Evolutionary conservation across 257 asterid species (phyloP).

Genomic region (Solanum chilense): DNA sequence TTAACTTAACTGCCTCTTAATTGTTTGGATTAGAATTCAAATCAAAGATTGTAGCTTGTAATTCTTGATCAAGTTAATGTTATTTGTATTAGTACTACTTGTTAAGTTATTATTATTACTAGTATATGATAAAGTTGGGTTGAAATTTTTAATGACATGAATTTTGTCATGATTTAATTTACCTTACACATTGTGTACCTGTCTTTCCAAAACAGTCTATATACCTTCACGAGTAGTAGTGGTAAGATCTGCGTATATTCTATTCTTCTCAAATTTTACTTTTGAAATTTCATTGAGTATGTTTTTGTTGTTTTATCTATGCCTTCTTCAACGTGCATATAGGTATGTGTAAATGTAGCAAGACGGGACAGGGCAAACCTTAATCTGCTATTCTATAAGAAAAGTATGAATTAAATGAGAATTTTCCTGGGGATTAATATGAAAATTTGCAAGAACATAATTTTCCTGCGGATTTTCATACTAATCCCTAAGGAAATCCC

Average conservation of each 20-base stretch:
- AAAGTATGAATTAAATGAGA: too few relatives aligned
- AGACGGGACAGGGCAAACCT: not conserved
- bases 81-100: not conserved
- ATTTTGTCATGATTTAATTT: not conserved
- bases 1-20: slow-evolving; percentile 46
- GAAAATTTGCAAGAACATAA: too few relatives aligned
- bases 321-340: not conserved
- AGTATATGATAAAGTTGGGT: not conserved
- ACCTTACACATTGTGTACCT: not conserved
- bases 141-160: not conserved
- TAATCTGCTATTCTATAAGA: not conserved
- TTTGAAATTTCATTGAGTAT: fast-evolving
- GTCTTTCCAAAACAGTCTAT: too few relatives aligned
- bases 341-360: not conserved
- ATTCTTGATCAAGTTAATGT: not conserved
- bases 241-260: too few relatives aligned
- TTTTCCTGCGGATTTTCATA: too few relatives aligned
- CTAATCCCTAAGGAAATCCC: too few relatives aligned
- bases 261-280: fast-evolving
- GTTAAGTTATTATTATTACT: not conserved
- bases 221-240: too few relatives aligned
- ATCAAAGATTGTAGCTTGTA: not conserved
- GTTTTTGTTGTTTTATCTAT: not conserved
- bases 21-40: not conserved
- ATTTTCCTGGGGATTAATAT: too few relatives aligned